Conservation (phyloP, 2,329 filamentous ascomycete genomes). For the Diaporthe australafricana region DNA sequence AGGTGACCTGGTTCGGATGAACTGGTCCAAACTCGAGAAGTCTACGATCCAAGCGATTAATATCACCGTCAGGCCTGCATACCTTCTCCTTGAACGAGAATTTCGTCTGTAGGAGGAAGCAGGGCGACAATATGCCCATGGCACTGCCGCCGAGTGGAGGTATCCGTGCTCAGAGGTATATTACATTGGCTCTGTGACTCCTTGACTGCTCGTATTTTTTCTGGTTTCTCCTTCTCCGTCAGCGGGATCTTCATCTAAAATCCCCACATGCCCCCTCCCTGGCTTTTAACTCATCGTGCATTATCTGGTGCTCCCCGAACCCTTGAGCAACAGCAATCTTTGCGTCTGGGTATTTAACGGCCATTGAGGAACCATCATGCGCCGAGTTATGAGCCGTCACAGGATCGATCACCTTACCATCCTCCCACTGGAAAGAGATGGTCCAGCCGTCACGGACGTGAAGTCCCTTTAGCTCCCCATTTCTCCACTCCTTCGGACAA, state of each 20-base stretch:
- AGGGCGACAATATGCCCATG: neutral
- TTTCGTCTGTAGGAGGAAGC: neutral
- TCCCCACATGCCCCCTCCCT: slow-evolving; percentile 28
- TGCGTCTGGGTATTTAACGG: slow-evolving; percentile 25
- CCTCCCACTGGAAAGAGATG: slow-evolving; percentile 51
- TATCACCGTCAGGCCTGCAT: neutral
- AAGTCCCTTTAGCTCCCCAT: slow-evolving; percentile 48
- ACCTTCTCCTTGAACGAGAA: neutral
- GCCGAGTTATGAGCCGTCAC: slow-evolving; percentile 15
- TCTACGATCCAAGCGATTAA: neutral
- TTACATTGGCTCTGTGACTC: neutral
- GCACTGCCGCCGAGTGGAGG: neutral
- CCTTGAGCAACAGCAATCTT: slow-evolving; percentile 23
- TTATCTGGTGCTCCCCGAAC: slow-evolving; percentile 30
- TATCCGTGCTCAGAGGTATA: neutral
- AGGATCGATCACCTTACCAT: slow-evolving; percentile 38
- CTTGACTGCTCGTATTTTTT: neutral
- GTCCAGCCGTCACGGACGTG: slow-evolving; percentile 50
- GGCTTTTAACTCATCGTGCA: neutral
- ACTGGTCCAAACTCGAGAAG: neutral
- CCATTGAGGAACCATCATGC: neutral
- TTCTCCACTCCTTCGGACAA: slow-evolving; percentile 49
- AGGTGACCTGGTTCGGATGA: slow-evolving; percentile 1
- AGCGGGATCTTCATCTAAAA: neutral
- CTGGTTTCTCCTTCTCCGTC: neutral